Evolutionary conservation across 805 yeast species (phyloP).

Genomic region (Phaffomyces opuntiae): DNA sequence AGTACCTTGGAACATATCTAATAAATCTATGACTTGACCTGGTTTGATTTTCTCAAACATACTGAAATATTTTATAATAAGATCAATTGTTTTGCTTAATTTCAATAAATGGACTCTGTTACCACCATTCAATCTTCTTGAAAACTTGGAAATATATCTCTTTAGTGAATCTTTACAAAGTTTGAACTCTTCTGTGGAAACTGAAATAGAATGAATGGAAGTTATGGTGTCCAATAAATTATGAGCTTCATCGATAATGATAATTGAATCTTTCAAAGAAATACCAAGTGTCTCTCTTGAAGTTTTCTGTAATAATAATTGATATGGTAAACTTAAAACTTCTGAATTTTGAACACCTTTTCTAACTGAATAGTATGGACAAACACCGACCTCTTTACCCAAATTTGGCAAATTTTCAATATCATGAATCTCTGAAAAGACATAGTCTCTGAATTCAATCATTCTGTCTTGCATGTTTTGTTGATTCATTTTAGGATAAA

Average conservation of each 20-base stretch:
- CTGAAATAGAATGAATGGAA: constrained; percentile 54
- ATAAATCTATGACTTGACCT: constrained; percentile 47
- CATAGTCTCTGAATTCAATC: constrained; percentile 39
- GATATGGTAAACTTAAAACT: constrained; percentile 81
- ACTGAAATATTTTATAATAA: constrained; percentile 42
- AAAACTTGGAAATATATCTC: constrained; percentile 51
- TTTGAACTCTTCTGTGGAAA: constrained; percentile 43
- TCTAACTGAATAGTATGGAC: constrained; percentile 80
- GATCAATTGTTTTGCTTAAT: constrained; percentile 47
- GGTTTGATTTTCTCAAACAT: constrained; percentile 29
- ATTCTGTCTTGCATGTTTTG: constrained; percentile 20
- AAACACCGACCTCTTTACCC: constrained; percentile 50
- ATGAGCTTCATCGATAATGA: constrained; percentile 90
- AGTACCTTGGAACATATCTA: constrained; percentile 48
- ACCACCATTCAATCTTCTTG: constrained; percentile 57
- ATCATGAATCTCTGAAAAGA: constrained; percentile 39
- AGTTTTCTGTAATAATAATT: constrained; percentile 53
- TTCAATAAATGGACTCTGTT: constrained; percentile 67
- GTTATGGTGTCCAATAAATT: constrained; percentile 74
- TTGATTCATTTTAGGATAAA: constrained; percentile 29
- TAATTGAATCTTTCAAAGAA: constrained; percentile 53
- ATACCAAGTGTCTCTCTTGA: constrained; percentile 56
- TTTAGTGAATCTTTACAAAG: constrained; percentile 42
- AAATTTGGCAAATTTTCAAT: constrained; percentile 68
- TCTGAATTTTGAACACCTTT: constrained; percentile 54